These are phyloP conservation scores for Coemansia sp. DNA, from an alignment of 192 early-diverging fungal genomes.

Conservation along the genomic window DNA sequence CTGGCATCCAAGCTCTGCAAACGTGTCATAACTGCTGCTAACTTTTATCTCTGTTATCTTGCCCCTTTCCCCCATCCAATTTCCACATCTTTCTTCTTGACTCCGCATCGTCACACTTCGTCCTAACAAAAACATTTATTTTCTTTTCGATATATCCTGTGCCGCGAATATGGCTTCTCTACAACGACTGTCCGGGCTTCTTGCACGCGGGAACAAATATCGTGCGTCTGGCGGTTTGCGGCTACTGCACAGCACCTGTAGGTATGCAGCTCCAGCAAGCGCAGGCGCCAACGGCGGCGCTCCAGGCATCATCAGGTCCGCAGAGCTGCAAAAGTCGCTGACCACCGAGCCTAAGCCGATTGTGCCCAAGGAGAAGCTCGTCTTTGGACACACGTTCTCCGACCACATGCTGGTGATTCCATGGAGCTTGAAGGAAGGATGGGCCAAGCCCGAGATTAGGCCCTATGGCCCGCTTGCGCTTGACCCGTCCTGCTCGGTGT, in stretches of 20 bases:
- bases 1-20: no score
- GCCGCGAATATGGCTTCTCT: slow-evolving; percentile 1
- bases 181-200: slow-evolving; percentile 11
- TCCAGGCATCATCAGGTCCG: slow-evolving; percentile 9
- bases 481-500: slow-evolving; percentile 84
- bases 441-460: slow-evolving; percentile 73
- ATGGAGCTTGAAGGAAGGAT: slow-evolving; percentile 70
- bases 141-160: slow-evolving; percentile 1
- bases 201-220: slow-evolving; percentile 3
- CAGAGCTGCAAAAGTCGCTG: slow-evolving; percentile 22
- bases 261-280: slow-evolving; percentile 11
- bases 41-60: no score
- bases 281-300: not conserved
- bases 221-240: slow-evolving; percentile 5
- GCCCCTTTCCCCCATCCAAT: no score
- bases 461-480: slow-evolving; percentile 78
- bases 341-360: slow-evolving; percentile 58
- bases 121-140: not conserved
- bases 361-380: slow-evolving; percentile 63
- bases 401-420: slow-evolving; percentile 91
- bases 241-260: slow-evolving; percentile 15
- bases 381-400: slow-evolving; percentile 86
- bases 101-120: no score
- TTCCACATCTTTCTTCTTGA: no score
- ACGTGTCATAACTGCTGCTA: no score